These are phyloP conservation scores for Guyanaporus albipodus DNA, from an alignment of 768 basidiomycete genomes.

Conservation along the genomic window DNA sequence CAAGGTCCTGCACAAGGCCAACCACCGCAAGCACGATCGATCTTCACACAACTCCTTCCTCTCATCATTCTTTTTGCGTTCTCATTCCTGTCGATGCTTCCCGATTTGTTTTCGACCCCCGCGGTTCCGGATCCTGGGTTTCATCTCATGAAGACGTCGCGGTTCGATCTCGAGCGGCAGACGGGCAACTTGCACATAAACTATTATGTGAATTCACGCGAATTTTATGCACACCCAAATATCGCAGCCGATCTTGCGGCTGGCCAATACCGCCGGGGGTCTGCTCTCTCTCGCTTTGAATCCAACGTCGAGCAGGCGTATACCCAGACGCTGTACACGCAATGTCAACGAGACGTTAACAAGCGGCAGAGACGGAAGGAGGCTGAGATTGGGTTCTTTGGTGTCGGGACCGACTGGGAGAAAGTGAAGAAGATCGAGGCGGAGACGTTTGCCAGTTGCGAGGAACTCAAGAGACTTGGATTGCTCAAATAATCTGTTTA, in stretches of 20 bases:
- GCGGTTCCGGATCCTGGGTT: slow-evolving; percentile 76
- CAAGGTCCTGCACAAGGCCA: slow-evolving; percentile 35
- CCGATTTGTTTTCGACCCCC: slow-evolving; percentile 65
- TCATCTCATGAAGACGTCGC: slow-evolving; percentile 58
- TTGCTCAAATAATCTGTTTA: slow-evolving; percentile 38
- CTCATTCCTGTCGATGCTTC: slow-evolving; percentile 77
- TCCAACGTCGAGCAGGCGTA: slow-evolving; percentile 69
- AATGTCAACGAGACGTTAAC: slow-evolving; percentile 70
- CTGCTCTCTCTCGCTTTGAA: slow-evolving; percentile 61
- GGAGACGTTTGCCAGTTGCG: slow-evolving; percentile 73
- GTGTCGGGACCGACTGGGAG: slow-evolving; percentile 89
- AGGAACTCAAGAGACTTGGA: slow-evolving; percentile 65
- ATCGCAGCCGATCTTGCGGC: slow-evolving; percentile 70
- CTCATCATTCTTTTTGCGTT: slow-evolving; percentile 80
- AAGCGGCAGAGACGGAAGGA: slow-evolving; percentile 68
- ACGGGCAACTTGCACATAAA: slow-evolving; percentile 67
- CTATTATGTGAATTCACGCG: slow-evolving; percentile 79
- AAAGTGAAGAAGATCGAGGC: slow-evolving; percentile 71
- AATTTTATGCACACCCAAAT: slow-evolving; percentile 72
- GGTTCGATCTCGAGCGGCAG: slow-evolving; percentile 65
- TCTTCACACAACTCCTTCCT: slow-evolving; percentile 77
- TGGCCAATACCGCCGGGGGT: slow-evolving; percentile 29
- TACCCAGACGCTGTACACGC: slow-evolving; percentile 61
- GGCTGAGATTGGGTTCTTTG: slow-evolving; percentile 81
- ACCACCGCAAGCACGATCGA: slow-evolving; percentile 48